These are phyloP conservation scores for Macrolepiota dolichaula DNA, from an alignment of 768 basidiomycete species.

Conservation along the genomic window DNA sequence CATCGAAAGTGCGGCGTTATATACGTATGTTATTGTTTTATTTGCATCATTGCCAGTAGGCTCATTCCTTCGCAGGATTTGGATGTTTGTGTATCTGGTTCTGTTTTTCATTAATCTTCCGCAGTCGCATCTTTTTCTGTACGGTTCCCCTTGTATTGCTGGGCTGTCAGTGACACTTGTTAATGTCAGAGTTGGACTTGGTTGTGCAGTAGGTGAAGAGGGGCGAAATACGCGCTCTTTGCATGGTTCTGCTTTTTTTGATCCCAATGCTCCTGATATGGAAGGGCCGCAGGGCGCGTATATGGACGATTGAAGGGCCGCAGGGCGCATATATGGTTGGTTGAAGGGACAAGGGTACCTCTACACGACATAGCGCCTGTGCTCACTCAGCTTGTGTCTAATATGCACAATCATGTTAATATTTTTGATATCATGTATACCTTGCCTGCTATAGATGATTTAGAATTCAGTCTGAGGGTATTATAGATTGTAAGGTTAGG, in stretches of 20 bases:
- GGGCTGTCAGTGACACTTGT: not conserved
- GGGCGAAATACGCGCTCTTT: not conserved
- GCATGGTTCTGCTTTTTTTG: not conserved
- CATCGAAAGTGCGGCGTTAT: slow-evolving; percentile 14
- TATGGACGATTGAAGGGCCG: no score
- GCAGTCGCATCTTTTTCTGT: not conserved
- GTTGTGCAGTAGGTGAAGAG: slow-evolving; percentile 2
- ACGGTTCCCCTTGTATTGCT: not conserved
- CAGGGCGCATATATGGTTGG: no score
- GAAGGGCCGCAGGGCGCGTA: no score
- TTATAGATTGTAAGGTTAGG: no score
- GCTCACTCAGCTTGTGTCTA: no score
- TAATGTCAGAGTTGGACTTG: not conserved
- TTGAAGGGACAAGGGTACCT: no score
- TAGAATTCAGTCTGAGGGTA: no score
- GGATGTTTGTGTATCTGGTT: not conserved
- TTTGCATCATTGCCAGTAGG: not conserved
- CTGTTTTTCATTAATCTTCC: not conserved
- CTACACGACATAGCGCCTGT: no score
- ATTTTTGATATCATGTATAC: no score
- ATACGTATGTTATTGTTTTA: slow-evolving; percentile 6
- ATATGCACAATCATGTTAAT: no score
- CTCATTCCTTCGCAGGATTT: not conserved
- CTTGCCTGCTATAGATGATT: no score
- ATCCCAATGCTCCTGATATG: not conserved